Base-by-base conservation (phyloP, 2,329 filamentous ascomycete genomes). In the Ophiostoma ips region DNA sequence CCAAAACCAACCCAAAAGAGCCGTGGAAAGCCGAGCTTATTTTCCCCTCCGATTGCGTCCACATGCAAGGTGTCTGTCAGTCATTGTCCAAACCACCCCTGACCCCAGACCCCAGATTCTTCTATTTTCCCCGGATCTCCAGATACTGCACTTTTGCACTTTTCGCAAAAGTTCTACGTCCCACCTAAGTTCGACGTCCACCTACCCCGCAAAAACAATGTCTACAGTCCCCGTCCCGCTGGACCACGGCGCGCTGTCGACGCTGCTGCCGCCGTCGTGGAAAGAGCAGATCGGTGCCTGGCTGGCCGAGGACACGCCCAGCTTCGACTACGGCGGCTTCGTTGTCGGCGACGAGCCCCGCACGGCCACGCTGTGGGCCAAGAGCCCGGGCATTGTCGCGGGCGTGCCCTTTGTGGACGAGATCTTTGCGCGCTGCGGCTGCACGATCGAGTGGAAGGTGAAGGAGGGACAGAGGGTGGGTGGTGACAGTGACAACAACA, bases 261-360 rank as follows among this genome's bases (percentile, higher is more conserved):
- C 94, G 64, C 78, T 96, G 56, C 80, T 96, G 40, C 89, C 90
- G 0, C 77, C 81, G 19, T 84, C 81, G 55, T 95, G 87, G 79
- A 94, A 90, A 64, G 75, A 81, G 46, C 77, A 82, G 57, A 79
- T 95, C 55, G 77, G 82, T 21, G 69, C 77, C 60, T 98, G 92
- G 92, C 83, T 95, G 13, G 85, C 88, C 61, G 92, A 98, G 68
- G 92, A 98, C 69, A 94, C 88, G 3, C 92, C 92, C 5, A 92
- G 87, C 49, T 90, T 95, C 68, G 92, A 98, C 72, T 95, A 95
- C 64, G 92, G 87, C 60, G 92, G 92, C 53, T 98, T 94, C 66
- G 92, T 98, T 7, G 92, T 98, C 21, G 92, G 92, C 55, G 78
- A 84, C 36, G 69, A 68, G 28, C 66, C 69, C 9, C 76, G 77